Percentiles rank a stretch among this genome's conserved stretches.
These are phyloP conservation scores for Fusarium algeriense DNA, from an alignment of 2,329 filamentous ascomycete species.

Conservation along the genomic window DNA sequence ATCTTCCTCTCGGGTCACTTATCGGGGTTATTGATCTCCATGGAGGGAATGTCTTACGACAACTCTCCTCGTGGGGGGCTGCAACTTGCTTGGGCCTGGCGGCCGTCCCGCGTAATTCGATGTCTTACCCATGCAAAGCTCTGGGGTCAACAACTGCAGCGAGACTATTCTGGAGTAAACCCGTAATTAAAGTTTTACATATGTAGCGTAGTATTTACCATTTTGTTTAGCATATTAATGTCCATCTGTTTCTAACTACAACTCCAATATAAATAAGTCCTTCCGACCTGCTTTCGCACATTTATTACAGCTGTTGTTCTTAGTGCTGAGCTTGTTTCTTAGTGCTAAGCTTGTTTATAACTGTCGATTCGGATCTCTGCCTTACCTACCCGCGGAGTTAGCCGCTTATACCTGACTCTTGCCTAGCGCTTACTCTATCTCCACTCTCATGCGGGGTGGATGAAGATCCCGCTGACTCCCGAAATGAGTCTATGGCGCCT, in stretches of 20 bases:
- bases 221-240: too few relatives aligned
- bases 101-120: too few relatives aligned
- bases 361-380: neutral
- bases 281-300: neutral
- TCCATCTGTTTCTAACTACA: too few relatives aligned
- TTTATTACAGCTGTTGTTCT: neutral
- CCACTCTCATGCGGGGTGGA: neutral
- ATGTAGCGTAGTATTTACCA: too few relatives aligned
- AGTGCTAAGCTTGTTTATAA: neutral
- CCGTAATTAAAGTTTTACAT: neutral
- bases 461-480: neutral
- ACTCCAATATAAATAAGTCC: neutral
- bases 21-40: neutral
- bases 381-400: neutral
- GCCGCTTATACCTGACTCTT: too few relatives aligned
- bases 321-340: neutral
- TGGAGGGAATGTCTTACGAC: neutral
- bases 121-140: too few relatives aligned
- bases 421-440: neutral
- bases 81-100: too few relatives aligned
- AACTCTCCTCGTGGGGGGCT: neutral
- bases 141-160: too few relatives aligned
- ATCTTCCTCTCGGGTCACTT: neutral
- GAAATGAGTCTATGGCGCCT: neutral
- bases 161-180: too few relatives aligned